Evolutionary conservation across 176 grass and related monocot genomes (phyloP).

Genomic region (bread wheat (Triticum aestivum)): DNA sequence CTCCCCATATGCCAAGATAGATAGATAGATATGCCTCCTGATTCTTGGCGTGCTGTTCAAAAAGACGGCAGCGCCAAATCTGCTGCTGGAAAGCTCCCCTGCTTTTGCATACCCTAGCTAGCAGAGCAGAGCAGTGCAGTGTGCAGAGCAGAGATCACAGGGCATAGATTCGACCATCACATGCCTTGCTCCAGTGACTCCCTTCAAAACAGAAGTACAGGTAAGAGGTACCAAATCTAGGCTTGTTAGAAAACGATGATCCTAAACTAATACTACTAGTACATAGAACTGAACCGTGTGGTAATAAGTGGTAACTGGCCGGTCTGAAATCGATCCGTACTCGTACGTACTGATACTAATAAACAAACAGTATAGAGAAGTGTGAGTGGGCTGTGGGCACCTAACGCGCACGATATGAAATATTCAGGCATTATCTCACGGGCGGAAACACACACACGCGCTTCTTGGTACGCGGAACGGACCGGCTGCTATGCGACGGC

Average conservation of each 20-base stretch:
- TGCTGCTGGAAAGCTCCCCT: slow-evolving; percentile 5
- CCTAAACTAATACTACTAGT: no score
- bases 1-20: background rate
- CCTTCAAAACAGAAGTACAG: background rate
- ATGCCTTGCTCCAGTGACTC: background rate
- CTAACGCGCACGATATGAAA: slow-evolving; percentile 19
- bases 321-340: background rate
- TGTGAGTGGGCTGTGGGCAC: background rate
- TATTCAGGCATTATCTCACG: slow-evolving; percentile 5
- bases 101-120: background rate
- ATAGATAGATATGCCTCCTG: background rate
- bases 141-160: slow-evolving; percentile 7
- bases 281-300: background rate
- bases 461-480: background rate
- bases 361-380: background rate
- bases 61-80: slow-evolving; percentile 33
- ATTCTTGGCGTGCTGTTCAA: slow-evolving; percentile 28
- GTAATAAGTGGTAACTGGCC: background rate
- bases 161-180: slow-evolving; percentile 41
- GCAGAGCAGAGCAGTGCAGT: background rate
- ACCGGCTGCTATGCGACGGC: background rate
- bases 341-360: background rate
- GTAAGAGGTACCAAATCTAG: background rate
- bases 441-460: background rate
- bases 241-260: background rate